Evolutionary conservation across 2,329 filamentous ascomycete genomes (phyloP), one percentile per base, ranked within the genome.

Genomic region (Neoarthrinium moseri): DNA sequence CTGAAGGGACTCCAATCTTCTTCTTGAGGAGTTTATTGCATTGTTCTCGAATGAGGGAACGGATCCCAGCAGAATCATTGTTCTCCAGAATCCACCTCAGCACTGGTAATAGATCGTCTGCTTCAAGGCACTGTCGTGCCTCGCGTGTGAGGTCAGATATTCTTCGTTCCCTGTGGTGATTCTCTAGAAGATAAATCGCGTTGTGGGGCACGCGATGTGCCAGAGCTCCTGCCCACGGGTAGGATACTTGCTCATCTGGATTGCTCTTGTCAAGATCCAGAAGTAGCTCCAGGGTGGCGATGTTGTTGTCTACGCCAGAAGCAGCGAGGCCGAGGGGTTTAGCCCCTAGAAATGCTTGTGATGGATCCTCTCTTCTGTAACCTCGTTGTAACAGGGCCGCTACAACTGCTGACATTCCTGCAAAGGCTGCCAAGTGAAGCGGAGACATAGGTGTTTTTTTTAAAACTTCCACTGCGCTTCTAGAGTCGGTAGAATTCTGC

Each of bases 341-440:
- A 4, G 41, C 41, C 17, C 21, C 29, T 6, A 18, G 8, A 22
- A 36, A 44, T n/a, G 27, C 13, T 11, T 11, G 6, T 2, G 21
- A 35, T 6, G 18, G 18, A 8, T 8, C 10, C 8, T 4, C 5
- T 10, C 13, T 23, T 13, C 4, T 6, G 22, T 44, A 44, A 5
- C 41, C 41, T 23, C 32, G 41, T n/a, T 24, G 21, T 17, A 44
- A 22, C n/a, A 44, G 30, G 17, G 30, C 13, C 26, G n/a, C 18
- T n/a, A 44, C 41, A 7, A 44, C 41, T 15, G 8, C 30, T 7
- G 30, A 15, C 41, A 44, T 44, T 6, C 30, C 41, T 10, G 26
- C 29, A 24, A 44, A 44, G 8, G 24, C 22, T n/a, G 41, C 41
- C 8, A 44, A 32, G 15, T 44, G 41, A 3, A 44, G 32, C 6